Base-by-base conservation (phyloP, 2,329 filamentous ascomycete genomes). In the Aspergillus sojae region DNA sequence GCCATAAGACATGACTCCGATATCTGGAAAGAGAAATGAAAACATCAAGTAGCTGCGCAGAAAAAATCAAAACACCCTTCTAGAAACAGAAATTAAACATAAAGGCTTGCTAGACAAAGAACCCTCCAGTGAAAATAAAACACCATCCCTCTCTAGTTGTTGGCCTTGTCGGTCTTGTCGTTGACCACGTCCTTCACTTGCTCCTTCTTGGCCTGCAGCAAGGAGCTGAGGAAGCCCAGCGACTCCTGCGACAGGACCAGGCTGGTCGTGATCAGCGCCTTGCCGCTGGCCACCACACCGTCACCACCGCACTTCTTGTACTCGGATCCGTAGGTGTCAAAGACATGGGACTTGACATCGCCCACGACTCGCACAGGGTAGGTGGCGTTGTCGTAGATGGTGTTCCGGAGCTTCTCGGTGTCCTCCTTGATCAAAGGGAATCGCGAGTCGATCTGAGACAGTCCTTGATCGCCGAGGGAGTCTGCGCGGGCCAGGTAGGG, bases 401-500 rank as follows among this genome's bases (percentile, higher is more conserved):
- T 86, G 63, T 82, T 83, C 78, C 88, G 88, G 58, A 94, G 83
- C 76, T 92, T 89, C 68, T 85, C 83, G 30, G 91, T 91, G 57
- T 91, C 88, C 80, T 93, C 90, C 83, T 90, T 92, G 77, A 94
- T 84, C 64, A 86, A 83, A 58, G 91, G 91, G 77, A 93, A 90
- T 67, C 82, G 86, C 76, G 86, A 80, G 69, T 94, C 91, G 70
- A 94, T 82, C 73, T 85, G 87, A 71, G 79, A 82, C 68, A 94
- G 84, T n/a, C 89, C 87, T 76, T 87, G 84, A 78, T 93, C 89
- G 68, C 90, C 91, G 58, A 96, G 80, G 63, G 86, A 81, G 77
- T 98, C 95, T 74, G 89, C 94, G 78, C 89, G 92, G 77, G 88
- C 84, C 68, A 96, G 86, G 80, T 97, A 97, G 0, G 94, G 94